phyloP scores from a whole-genome alignment of 306 rosid species.

The Glycine tomentella region DNA sequence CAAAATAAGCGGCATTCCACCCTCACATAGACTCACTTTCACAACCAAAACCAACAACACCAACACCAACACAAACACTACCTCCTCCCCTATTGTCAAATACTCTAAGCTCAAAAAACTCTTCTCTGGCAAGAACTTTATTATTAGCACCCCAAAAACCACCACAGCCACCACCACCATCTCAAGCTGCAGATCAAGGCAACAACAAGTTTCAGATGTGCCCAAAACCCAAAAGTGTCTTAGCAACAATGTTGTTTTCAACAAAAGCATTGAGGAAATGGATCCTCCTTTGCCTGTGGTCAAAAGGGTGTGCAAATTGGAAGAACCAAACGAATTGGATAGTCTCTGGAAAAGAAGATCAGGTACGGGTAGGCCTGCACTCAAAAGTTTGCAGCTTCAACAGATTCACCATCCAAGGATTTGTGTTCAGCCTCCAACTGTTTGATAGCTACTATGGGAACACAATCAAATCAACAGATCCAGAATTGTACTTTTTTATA shows the following conservation, averaged over 20 bases:
- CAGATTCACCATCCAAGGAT: constrained; percentile 59
- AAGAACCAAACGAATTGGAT: constrained; percentile 38
- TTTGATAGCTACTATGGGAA: constrained; percentile 49
- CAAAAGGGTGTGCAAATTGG: constrained; percentile 45
- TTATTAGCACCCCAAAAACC: constrained; percentile 42
- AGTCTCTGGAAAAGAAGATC: constrained; percentile 87
- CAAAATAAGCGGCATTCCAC: constrained; percentile 70
- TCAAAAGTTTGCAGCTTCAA: constrained; percentile 67
- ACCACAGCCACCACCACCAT: constrained; percentile 29
- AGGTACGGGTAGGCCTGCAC: constrained; percentile 55
- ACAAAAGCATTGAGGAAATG: constrained; percentile 57
- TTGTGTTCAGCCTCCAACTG: constrained; percentile 64
- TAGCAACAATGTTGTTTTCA: constrained; percentile 21
- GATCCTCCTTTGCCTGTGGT: constrained; percentile 84
- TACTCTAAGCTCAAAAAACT: constrained; percentile 76
- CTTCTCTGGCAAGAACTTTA: constrained; percentile 68
- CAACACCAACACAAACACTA: not conserved
- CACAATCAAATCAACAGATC: constrained; percentile 17
- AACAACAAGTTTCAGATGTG: constrained; percentile 30
- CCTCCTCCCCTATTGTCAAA: constrained; percentile 50
- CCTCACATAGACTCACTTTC: constrained; percentile 49
- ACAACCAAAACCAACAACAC: constrained; percentile 34
- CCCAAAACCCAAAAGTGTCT: constrained; percentile 21
- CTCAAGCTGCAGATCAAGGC: constrained; percentile 45
- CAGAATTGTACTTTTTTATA: not conserved